Conservation (phyloP, 2,329 filamentous ascomycete species). For the Podosphaera fusca region DNA sequence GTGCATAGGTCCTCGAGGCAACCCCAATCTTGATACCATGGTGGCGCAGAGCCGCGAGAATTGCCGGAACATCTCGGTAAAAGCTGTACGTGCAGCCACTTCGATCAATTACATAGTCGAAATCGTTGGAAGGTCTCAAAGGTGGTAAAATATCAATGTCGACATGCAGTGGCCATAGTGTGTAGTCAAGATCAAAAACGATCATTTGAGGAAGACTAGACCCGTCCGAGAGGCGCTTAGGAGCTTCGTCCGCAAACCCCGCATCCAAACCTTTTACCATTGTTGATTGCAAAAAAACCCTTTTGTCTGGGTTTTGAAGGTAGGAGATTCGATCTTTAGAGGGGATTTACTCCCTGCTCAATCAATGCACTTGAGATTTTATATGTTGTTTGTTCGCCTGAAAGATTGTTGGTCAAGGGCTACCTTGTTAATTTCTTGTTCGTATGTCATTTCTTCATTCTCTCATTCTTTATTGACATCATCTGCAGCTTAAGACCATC, state of each 20-base stretch:
- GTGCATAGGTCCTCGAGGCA: slow-evolving; percentile 60
- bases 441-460: no score
- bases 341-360: no score
- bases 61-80: slow-evolving; percentile 43
- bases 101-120: slow-evolving; percentile 25
- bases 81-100: slow-evolving; percentile 46
- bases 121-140: slow-evolving; percentile 27
- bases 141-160: slow-evolving; percentile 75
- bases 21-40: slow-evolving; percentile 36
- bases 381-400: no score
- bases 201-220: slow-evolving; percentile 32
- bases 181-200: slow-evolving; percentile 94
- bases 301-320: no score
- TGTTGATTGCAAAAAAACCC: no score
- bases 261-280: slow-evolving; percentile 1
- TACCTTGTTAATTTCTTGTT: no score
- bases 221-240: slow-evolving; percentile 9
- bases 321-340: no score
- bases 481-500: no score
- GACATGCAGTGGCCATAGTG: slow-evolving; percentile 96
- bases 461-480: no score
- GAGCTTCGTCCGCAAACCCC: not conserved
- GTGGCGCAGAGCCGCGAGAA: slow-evolving; percentile 31
- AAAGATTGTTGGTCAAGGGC: no score
- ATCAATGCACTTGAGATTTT: no score